Percentiles rank a stretch among this genome's conserved stretches.
Conservation (phyloP, 2,329 filamentous ascomycete genomes). For the Aspergillus sojae region DNA sequence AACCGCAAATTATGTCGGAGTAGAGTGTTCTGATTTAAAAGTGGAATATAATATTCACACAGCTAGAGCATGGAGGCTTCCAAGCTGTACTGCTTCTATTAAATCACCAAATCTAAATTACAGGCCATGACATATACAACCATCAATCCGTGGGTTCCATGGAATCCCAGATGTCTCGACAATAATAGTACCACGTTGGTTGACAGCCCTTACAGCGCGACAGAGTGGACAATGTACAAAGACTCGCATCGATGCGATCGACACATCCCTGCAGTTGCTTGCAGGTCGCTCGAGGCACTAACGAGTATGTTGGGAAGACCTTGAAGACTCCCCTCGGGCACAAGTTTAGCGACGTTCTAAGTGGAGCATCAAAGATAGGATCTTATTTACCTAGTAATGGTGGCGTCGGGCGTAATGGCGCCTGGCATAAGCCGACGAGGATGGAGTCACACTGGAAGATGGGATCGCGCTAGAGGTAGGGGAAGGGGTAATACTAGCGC, state of each 20-base stretch:
- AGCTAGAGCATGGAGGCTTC: neutral
- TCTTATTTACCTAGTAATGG: neutral
- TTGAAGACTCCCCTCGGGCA: neutral
- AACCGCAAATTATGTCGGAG: neutral
- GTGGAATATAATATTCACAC: no score
- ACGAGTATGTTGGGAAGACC: neutral
- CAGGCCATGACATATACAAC: neutral
- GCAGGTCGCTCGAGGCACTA: neutral
- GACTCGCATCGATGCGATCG: neutral
- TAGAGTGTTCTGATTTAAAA: no score
- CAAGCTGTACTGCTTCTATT: neutral
- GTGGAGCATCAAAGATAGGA: no score
- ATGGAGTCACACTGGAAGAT: slow-evolving; percentile 6
- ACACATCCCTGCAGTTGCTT: neutral
- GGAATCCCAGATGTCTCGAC: no score
- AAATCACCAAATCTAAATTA: neutral
- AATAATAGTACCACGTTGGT: neutral
- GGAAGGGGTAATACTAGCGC: neutral
- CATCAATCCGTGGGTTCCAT: neutral
- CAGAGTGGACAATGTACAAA: neutral
- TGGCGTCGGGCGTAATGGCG: slow-evolving; percentile 4
- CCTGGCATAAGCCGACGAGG: slow-evolving; percentile 12
- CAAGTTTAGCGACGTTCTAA: neutral
- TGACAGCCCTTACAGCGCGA: neutral
- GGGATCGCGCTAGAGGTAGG: slow-evolving; percentile 11